Evolutionary conservation across 768 basidiomycete species (phyloP).

Genomic region (Macrolepiota dolichaula): DNA sequence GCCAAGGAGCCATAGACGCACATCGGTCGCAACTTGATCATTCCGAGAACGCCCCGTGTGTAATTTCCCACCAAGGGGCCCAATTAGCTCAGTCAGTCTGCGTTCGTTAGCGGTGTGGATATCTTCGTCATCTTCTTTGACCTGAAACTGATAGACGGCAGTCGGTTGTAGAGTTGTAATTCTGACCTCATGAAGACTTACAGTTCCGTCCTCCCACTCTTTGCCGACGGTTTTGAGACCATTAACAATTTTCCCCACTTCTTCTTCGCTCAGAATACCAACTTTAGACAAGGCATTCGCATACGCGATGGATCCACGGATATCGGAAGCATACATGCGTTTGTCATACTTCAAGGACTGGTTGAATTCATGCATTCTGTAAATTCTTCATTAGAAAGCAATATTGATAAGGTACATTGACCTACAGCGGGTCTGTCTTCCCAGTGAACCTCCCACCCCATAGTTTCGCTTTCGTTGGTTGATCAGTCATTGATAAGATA

Average conservation of each 20-base stretch:
- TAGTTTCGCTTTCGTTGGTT: slow-evolving; percentile 62
- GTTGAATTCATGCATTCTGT: slow-evolving; percentile 96
- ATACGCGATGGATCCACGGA: slow-evolving; percentile 93
- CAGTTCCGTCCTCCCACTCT: slow-evolving; percentile 83
- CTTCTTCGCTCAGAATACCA: slow-evolving; percentile 77
- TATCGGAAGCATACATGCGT: slow-evolving; percentile 90
- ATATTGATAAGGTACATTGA: slow-evolving; percentile 13
- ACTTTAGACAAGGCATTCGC: slow-evolving; percentile 80
- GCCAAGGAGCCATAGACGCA: slow-evolving; percentile 92
- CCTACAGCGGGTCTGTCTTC: slow-evolving; percentile 83
- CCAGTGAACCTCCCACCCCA: slow-evolving; percentile 92
- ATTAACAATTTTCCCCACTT: slow-evolving; percentile 66
- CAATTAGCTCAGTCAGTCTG: slow-evolving; percentile 89
- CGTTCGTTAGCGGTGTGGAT: slow-evolving; percentile 99
- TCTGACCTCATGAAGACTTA: slow-evolving; percentile 28
- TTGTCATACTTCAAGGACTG: slow-evolving; percentile 94
- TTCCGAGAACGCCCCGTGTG: slow-evolving; percentile 97
- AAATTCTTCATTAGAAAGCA: slow-evolving; percentile 13
- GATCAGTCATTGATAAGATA: slow-evolving; percentile 27
- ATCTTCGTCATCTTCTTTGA: slow-evolving; percentile 91
- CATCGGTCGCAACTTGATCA: slow-evolving; percentile 98
- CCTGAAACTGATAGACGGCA: slow-evolving; percentile 54
- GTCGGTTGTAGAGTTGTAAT: background rate
- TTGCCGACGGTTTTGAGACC: slow-evolving; percentile 73
- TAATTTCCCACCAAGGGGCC: slow-evolving; percentile 89